Evolutionary conservation across 2,329 filamentous ascomycete species (phyloP), one percentile per base, ranked within the genome.

Genomic region (Fusarium sp.): DNA sequence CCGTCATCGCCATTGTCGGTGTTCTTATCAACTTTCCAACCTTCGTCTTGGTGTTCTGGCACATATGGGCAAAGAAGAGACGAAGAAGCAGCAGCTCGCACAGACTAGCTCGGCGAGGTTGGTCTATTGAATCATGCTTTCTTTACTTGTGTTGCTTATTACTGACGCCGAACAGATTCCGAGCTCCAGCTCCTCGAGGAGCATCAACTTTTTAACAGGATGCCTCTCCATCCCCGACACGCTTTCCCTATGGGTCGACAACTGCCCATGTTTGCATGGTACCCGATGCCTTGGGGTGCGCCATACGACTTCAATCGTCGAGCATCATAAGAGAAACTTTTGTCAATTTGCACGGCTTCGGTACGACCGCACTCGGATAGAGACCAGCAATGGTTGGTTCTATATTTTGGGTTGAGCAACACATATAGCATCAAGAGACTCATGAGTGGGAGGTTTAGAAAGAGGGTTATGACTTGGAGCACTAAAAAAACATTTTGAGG

Each of bases 11-110:
- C 7, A 11, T 66, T 1, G 16, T 62, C 1, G 65, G 38, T 5
- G 33, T 56, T 14, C 18, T 59, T 4, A 54, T 62, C 34, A 66
- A 58, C 25, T 10, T 66, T 4, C 58, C 65, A 5, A 54, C 20
- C 6, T 58, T 55, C 11, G 16, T 58, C n/a, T 9, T 67, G 6
- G 38, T 58, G 4, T 44, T 67, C 3, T 67, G 29, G 46, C 16
- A 53, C 16, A 16, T 65, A 11, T 65, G 51, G 42, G 50, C 4
- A 18, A 38, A 29, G 0, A 14, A 4, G 3, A 14, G 4, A 9
- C 3, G n/a, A 31, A 10, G 9, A 55, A 25, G 18, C 3, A 13
- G 2, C 6, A 8, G 10, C 0, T 13, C 38, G 7, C 10, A 14
- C 1, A 34, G 16, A n/a, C 6, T 3, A 11, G 13, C 36, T 14